Percentiles rank a stretch among this genome's conserved stretches.
These are phyloP conservation scores for Pichia exigua DNA, from an alignment of 805 yeast species.

Conservation along the genomic window DNA sequence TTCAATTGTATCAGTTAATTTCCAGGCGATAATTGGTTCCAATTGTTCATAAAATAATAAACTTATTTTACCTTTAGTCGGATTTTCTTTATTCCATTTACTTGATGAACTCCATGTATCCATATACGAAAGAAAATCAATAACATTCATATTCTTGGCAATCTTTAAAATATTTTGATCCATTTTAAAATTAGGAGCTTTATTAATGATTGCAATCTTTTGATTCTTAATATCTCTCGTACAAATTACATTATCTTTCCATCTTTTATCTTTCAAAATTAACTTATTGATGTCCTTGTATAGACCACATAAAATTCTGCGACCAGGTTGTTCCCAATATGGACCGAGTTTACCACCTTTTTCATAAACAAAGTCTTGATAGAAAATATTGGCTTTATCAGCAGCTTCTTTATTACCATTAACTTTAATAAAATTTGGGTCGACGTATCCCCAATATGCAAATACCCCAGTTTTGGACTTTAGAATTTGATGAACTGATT, in stretches of 20 bases:
- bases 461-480: constrained; percentile 38
- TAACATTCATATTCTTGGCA: constrained; percentile 35
- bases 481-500: constrained; percentile 29
- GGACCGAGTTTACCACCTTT: constrained; percentile 46
- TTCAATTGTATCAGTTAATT: constrained; percentile 30
- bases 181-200: constrained; percentile 14
- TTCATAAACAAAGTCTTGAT: constrained; percentile 35
- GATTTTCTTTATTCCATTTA: constrained; percentile 38
- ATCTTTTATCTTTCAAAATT: constrained; percentile 30
- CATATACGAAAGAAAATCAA: constrained; percentile 43
- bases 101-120: constrained; percentile 70
- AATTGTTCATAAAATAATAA: constrained; percentile 29
- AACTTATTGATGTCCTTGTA: constrained; percentile 34
- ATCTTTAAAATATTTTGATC: constrained; percentile 24
- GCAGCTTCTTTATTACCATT: constrained; percentile 24
- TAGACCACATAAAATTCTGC: constrained; percentile 41
- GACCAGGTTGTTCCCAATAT: constrained; percentile 85
- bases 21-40: constrained; percentile 41
- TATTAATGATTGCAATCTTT: background rate
- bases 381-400: constrained; percentile 34
- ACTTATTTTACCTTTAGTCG: constrained; percentile 29
- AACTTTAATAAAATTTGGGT: constrained; percentile 47
- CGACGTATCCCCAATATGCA: constrained; percentile 74
- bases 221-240: constrained; percentile 22
- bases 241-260: constrained; percentile 24